These are phyloP conservation scores for Ophiostoma ulmi DNA, from an alignment of 2,329 filamentous ascomycete genomes.

Conservation along the genomic window DNA sequence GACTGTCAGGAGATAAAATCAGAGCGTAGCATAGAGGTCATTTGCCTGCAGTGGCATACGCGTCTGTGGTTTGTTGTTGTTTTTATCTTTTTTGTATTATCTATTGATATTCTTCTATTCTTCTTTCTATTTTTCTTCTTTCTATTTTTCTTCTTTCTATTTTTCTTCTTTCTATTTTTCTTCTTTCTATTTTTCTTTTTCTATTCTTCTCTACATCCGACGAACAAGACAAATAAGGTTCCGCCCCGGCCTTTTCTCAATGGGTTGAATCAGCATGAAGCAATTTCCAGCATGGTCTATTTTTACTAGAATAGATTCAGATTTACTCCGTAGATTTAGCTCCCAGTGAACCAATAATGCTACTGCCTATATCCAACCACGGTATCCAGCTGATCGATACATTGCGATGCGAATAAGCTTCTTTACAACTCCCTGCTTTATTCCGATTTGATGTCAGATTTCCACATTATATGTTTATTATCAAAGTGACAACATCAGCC, in stretches of 20 bases:
- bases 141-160: too few species aligned
- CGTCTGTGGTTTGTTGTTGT: background rate
- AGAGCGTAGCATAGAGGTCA: background rate
- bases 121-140: too few species aligned
- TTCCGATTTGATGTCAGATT: background rate
- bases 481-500: background rate
- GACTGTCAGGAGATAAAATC: background rate
- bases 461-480: background rate
- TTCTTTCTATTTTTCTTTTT: background rate
- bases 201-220: background rate
- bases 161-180: too few species aligned
- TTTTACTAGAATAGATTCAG: background rate
- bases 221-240: background rate
- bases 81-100: background rate
- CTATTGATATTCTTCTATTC: too few species aligned
- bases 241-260: background rate
- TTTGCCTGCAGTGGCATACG: conserved; percentile 3
- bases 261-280: background rate
- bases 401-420: background rate
- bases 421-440: background rate
- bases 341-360: too few species aligned
- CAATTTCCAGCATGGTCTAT: background rate
- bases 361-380: too few species aligned
- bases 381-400: background rate
- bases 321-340: background rate